These are phyloP conservation scores for Boletellus ananiceps DNA, from an alignment of 768 basidiomycete species.

Conservation along the genomic window DNA sequence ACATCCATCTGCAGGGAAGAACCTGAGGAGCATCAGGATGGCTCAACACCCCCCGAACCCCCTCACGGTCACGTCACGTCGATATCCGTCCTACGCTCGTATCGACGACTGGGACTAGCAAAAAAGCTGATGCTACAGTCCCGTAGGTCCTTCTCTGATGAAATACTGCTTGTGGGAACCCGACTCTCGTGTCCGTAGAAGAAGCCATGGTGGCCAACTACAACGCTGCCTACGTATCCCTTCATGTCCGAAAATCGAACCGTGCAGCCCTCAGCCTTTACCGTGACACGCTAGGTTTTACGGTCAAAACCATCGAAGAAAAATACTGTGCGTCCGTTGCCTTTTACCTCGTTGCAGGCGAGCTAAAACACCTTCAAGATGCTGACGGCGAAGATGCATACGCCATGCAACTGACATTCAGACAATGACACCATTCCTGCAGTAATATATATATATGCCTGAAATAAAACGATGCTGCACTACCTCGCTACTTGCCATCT, in stretches of 20 bases:
- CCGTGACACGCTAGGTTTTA: slow-evolving; percentile 85
- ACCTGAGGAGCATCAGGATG: slow-evolving; percentile 38
- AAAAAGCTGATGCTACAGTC: slow-evolving; percentile 93
- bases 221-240: slow-evolving; percentile 74
- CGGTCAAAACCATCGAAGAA: slow-evolving; percentile 79
- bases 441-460: slow-evolving; percentile 1
- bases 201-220: slow-evolving; percentile 90
- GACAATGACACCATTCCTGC: slow-evolving; percentile 18
- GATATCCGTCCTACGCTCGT: slow-evolving; percentile 88
- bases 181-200: slow-evolving; percentile 44
- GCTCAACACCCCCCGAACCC: slow-evolving; percentile 45
- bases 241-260: slow-evolving; percentile 95
- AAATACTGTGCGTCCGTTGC: slow-evolving; percentile 73
- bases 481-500: slow-evolving; percentile 1
- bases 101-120: slow-evolving; percentile 87
- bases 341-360: background rate
- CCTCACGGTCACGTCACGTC: slow-evolving; percentile 93
- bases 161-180: background rate
- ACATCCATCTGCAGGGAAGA: slow-evolving; percentile 61
- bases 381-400: slow-evolving; percentile 95
- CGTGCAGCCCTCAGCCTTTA: slow-evolving; percentile 87
- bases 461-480: slow-evolving; percentile 9
- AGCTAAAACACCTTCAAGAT: slow-evolving; percentile 44
- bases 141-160: slow-evolving; percentile 49
- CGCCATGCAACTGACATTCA: slow-evolving; percentile 74